phyloP scores from a whole-genome alignment of 805 yeast species.

The Sugiyamaella boreocaroliniensis region DNA sequence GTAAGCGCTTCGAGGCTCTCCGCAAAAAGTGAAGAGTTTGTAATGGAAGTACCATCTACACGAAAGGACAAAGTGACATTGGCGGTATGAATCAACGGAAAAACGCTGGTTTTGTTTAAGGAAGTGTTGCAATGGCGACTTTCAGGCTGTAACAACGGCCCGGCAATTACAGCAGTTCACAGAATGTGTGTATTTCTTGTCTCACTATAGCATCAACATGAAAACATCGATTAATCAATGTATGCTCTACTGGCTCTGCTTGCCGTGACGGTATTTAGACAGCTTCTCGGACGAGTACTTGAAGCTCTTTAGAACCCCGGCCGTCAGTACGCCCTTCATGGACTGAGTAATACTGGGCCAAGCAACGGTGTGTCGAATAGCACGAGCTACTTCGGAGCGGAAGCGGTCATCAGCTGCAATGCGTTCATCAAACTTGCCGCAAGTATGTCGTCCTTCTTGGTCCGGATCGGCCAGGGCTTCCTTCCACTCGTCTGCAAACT shows the following conservation, averaged over 20 bases:
- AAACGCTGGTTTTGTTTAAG: too few species aligned
- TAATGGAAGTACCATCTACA: neutral
- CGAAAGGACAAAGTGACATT: too few species aligned
- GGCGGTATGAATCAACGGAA: too few species aligned
- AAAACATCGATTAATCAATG: neutral
- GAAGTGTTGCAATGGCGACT: too few species aligned
- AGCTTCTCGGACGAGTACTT: constrained; percentile 73
- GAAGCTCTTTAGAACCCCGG: constrained; percentile 67
- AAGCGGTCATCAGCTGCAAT: constrained; percentile 42
- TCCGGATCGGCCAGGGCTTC: neutral
- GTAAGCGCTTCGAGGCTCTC: constrained; percentile 72
- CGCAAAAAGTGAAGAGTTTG: constrained; percentile 31
- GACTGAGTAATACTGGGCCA: constrained; percentile 71
- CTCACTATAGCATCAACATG: neutral
- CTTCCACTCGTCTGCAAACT: constrained; percentile 1
- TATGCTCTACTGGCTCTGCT: neutral
- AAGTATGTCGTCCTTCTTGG: constrained; percentile 12
- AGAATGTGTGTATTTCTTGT: neutral
- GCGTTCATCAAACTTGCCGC: constrained; percentile 34
- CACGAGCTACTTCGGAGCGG: constrained; percentile 30
- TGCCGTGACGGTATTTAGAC: constrained; percentile 26
- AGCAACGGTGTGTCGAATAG: constrained; percentile 51
- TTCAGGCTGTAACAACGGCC: too few species aligned
- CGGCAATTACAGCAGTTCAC: neutral
- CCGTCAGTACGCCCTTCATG: constrained; percentile 76